Evolutionary conservation across 305 asterid genomes (phyloP).

Genomic region (Fraxinus latifolia): DNA sequence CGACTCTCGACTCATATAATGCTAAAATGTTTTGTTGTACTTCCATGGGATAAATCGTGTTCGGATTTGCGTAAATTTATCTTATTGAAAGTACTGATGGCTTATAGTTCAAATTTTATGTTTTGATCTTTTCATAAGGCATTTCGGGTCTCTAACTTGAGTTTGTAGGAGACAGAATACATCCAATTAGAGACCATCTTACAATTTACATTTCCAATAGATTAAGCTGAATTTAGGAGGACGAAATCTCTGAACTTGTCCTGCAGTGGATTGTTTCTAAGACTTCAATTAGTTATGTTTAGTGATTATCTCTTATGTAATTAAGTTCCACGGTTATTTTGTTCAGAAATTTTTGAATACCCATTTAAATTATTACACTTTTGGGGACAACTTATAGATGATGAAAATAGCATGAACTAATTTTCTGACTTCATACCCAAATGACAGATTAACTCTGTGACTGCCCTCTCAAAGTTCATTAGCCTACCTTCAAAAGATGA

Average conservation of each 20-base stretch:
- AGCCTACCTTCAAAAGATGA: conserved; percentile 43
- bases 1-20: not conserved
- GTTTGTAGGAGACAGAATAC: not conserved
- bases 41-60: not conserved
- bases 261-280: conserved; percentile 2
- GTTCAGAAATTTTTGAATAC: not conserved
- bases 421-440: conserved; percentile 12
- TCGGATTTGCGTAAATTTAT: not conserved
- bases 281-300: not conserved
- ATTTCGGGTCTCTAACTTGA: not conserved
- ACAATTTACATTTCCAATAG: not conserved
- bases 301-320: not conserved
- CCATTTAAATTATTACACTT: not conserved
- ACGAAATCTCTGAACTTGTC: not conserved
- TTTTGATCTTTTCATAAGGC: not conserved
- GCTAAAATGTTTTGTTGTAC: not conserved
- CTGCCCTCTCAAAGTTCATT: conserved; percentile 49
- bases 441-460: conserved; percentile 73
- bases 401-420: conserved; percentile 18
- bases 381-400: not conserved
- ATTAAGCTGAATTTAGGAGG: not conserved
- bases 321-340: not conserved
- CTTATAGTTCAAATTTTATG: not conserved
- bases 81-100: not conserved
- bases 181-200: not conserved